A percentile compares a stretch with the other conserved stretches of the same genome.
Evolutionary conservation across 345 rosid species (phyloP).

Genomic region (Bruguiera gymnorhiza): DNA sequence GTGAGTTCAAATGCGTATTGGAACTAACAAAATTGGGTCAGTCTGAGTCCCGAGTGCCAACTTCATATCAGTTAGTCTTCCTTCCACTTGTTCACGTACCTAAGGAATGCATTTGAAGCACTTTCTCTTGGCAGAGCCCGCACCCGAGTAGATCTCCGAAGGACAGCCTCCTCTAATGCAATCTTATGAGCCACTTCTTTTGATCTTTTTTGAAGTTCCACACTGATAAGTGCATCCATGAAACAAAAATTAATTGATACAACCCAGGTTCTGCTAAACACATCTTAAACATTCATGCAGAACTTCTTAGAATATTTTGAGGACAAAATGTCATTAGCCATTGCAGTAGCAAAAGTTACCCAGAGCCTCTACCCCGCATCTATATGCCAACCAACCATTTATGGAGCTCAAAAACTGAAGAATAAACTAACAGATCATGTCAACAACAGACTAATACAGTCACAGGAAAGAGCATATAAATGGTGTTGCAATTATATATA

Average conservation of each 20-base stretch:
- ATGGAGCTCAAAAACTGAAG: too few relatives aligned
- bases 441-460: background rate
- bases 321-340: background rate
- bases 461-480: background rate
- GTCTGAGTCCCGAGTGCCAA: background rate
- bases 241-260: background rate
- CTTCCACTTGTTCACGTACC: conserved; percentile 91
- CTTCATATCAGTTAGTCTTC: conserved; percentile 44
- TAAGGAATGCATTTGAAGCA: conserved; percentile 68
- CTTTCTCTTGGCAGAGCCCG: conserved; percentile 79
- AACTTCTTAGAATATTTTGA: background rate
- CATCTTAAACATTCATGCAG: background rate
- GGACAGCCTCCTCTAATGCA: conserved; percentile 76
- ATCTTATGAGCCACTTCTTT: conserved; percentile 55
- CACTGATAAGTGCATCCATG: conserved; percentile 37
- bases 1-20: background rate
- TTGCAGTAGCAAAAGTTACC: background rate
- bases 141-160: conserved; percentile 85
- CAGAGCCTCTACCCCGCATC: too few relatives aligned
- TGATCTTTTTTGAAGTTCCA: conserved; percentile 60
- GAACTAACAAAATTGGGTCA: background rate
- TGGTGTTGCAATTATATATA: too few relatives aligned
- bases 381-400: too few relatives aligned
- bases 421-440: too few relatives aligned
- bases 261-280: background rate